phyloP scores from a whole-genome alignment of 129 eudicot species.

The Pulicaria dysenterica region DNA sequence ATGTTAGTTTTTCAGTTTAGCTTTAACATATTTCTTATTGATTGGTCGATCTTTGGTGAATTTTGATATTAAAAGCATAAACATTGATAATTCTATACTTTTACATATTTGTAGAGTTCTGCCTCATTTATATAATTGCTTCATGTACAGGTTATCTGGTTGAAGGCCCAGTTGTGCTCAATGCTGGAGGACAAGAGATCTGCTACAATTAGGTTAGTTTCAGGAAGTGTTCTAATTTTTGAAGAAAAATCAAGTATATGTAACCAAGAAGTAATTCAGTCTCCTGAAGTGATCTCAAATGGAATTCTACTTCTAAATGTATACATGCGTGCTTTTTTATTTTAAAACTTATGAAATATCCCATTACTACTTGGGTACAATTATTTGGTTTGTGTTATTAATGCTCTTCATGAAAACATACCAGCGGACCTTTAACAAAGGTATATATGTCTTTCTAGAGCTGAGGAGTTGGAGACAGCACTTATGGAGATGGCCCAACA shows the following conservation, averaged over 20 bases:
- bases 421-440: constrained; percentile 13
- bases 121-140: constrained; percentile 27
- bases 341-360: constrained; percentile 8
- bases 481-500: constrained; percentile 80
- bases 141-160: constrained; percentile 77
- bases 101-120: constrained; percentile 1
- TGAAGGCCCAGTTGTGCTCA: constrained; percentile 81
- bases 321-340: constrained; percentile 3
- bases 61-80: background rate
- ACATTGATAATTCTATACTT: background rate
- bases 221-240: constrained; percentile 20
- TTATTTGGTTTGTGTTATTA: constrained; percentile 5
- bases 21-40: background rate
- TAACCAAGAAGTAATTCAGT: constrained; percentile 16
- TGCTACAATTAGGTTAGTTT: constrained; percentile 78
- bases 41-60: background rate
- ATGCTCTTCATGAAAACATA: constrained; percentile 4
- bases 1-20: constrained; percentile 4
- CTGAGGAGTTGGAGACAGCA: constrained; percentile 95
- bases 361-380: background rate
- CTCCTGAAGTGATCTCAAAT: constrained; percentile 20
- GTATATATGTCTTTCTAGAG: constrained; percentile 47
- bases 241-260: background rate
- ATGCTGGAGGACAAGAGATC: constrained; percentile 93
- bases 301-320: constrained; percentile 3